These are phyloP conservation scores for Leccinum longicurvipes DNA, from an alignment of 768 basidiomycete genomes.

Conservation along the genomic window DNA sequence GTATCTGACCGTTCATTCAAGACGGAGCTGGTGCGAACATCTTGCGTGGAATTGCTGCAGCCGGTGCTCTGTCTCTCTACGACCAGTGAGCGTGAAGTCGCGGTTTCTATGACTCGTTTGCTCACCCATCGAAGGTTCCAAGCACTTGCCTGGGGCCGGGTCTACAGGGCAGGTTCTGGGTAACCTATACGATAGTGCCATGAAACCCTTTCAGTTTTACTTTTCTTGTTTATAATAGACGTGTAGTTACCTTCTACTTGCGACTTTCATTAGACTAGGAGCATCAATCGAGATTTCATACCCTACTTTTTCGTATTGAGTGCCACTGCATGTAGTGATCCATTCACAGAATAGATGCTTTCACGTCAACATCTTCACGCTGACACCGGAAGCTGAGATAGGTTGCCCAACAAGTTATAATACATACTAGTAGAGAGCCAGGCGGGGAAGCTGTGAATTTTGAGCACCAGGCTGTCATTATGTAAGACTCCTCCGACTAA, in stretches of 20 bases:
- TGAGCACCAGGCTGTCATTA: not conserved
- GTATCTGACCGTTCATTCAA: slow-evolving; percentile 25
- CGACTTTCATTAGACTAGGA: not conserved
- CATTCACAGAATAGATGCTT: not conserved
- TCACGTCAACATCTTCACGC: not conserved
- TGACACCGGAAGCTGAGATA: not conserved
- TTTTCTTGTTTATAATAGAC: not conserved
- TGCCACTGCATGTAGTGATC: not conserved
- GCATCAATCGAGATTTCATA: not conserved
- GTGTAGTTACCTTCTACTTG: not conserved
- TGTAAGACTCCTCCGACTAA: not conserved
- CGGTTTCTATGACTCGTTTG: not conserved
- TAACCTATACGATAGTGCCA: not conserved
- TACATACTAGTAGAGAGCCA: too few relatives aligned
- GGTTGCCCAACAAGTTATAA: not conserved
- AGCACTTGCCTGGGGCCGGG: slow-evolving; percentile 52
- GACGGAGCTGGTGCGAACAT: slow-evolving; percentile 59
- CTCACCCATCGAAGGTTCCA: slow-evolving; percentile 37
- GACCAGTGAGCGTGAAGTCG: slow-evolving; percentile 41
- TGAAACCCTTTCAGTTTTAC: not conserved
- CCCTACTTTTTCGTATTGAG: slow-evolving; percentile 1
- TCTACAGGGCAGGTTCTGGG: slow-evolving; percentile 46
- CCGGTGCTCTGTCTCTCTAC: slow-evolving; percentile 58
- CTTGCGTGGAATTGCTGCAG: slow-evolving; percentile 50
- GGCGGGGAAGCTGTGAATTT: too few relatives aligned